phyloP scores from a whole-genome alignment of 1,139 yeast genomes.

The Petasospora rhodanensis region DNA sequence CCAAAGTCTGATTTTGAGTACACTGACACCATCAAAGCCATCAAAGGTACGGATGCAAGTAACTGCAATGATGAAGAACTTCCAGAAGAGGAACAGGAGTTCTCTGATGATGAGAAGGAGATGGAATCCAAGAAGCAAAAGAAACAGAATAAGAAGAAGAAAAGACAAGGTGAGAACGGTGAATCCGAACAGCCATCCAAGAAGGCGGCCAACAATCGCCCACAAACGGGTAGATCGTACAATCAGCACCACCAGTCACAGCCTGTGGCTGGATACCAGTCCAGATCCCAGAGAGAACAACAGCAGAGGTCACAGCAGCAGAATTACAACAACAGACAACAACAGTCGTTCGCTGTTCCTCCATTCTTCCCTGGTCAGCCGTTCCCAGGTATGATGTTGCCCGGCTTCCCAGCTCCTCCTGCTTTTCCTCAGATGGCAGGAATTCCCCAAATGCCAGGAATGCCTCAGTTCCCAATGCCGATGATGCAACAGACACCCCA shows the following conservation, averaged over 20 bases:
- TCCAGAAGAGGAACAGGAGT: conserved; percentile 90
- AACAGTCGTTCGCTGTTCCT: conserved; percentile 10
- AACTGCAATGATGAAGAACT: conserved; percentile 93
- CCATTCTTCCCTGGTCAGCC: conserved; percentile 7
- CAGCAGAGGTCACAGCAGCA: too few relatives aligned
- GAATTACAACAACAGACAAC: too few relatives aligned
- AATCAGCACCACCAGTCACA: conserved; percentile 1
- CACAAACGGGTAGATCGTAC: conserved; percentile 2
- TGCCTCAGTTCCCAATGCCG: conserved; percentile 13
- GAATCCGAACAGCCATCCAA: conserved; percentile 23
- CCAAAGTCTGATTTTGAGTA: conserved; percentile 75
- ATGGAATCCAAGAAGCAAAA: conserved; percentile 37
- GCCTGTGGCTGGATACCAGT: conserved; percentile 15
- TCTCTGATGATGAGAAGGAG: conserved; percentile 89
- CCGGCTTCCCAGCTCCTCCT: conserved; percentile 9
- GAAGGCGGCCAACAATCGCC: conserved; percentile 4
- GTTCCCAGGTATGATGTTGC: conserved; percentile 10
- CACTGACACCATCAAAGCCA: conserved; percentile 63
- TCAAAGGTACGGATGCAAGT: conserved; percentile 92
- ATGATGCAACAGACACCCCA: conserved; percentile 30
- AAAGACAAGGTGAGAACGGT: conserved; percentile 50
- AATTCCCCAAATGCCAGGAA: background rate
- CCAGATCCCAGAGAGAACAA: conserved; percentile 23
- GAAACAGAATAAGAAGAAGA: conserved; percentile 41
- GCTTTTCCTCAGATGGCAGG: conserved; percentile 5